A percentile compares a stretch with the other conserved stretches of the same genome.
These are phyloP conservation scores for Trichophyton schoenleinii DNA, from an alignment of 2,329 filamentous ascomycete species.

Conservation along the genomic window DNA sequence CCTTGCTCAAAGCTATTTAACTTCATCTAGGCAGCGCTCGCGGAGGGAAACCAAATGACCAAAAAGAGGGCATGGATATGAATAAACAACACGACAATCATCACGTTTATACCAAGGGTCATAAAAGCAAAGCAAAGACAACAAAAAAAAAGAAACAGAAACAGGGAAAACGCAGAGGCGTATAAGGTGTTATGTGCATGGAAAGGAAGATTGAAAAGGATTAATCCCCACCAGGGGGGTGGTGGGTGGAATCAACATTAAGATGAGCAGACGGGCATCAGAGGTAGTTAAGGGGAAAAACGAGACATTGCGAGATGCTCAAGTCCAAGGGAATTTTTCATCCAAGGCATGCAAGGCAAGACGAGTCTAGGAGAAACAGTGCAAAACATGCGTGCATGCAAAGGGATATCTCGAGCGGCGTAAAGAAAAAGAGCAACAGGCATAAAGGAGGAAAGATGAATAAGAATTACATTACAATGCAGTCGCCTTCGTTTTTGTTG, in stretches of 20 bases:
- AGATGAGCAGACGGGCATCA: not conserved
- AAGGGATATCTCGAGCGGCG: not conserved
- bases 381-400: not conserved
- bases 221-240: slow-evolving; percentile 2
- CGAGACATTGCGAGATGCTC: no score
- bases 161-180: not conserved
- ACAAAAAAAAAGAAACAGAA: not conserved
- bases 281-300: not conserved
- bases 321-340: no score
- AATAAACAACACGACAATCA: not conserved
- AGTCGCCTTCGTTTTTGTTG: slow-evolving; percentile 78
- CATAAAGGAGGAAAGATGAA: not conserved
- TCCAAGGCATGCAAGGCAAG: no score
- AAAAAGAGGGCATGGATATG: not conserved
- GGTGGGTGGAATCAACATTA: not conserved
- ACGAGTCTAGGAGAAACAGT: slow-evolving; percentile 1
- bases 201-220: not conserved
- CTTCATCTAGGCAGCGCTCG: not conserved
- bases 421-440: not conserved
- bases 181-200: not conserved
- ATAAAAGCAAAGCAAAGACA: not conserved
- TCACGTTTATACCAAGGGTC: not conserved
- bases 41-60: not conserved
- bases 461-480: slow-evolving; percentile 58
- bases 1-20: not conserved